These are phyloP conservation scores for Rhynchosporium secalis DNA, from an alignment of 2,329 filamentous ascomycete genomes.

Conservation along the genomic window DNA sequence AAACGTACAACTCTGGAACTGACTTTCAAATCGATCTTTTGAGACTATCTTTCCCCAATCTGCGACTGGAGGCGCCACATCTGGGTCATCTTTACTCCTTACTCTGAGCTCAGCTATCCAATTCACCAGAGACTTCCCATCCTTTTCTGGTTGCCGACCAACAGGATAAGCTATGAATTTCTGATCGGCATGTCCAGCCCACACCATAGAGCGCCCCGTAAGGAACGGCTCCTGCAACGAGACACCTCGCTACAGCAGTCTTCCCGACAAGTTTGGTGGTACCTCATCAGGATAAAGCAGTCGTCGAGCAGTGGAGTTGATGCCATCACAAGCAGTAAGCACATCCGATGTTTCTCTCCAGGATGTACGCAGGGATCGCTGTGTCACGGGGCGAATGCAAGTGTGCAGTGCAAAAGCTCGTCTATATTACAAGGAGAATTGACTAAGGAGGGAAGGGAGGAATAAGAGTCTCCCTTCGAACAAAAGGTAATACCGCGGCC, in stretches of 20 bases:
- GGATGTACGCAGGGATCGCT: slow-evolving; percentile 34
- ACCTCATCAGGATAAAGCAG: slow-evolving; percentile 47
- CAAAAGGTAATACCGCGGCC: too few relatives aligned
- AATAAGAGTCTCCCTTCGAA: too few relatives aligned
- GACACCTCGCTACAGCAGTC: slow-evolving; percentile 49
- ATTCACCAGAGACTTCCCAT: slow-evolving; percentile 46
- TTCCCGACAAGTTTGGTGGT: slow-evolving; percentile 46
- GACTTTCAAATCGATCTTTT: slow-evolving; percentile 44
- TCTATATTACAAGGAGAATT: too few relatives aligned
- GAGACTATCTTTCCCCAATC: slow-evolving; percentile 47
- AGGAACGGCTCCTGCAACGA: slow-evolving; percentile 44
- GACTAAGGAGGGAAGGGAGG: too few relatives aligned
- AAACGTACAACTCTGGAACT: slow-evolving; percentile 46
- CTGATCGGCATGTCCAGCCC: slow-evolving; percentile 49
- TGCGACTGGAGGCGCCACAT: slow-evolving; percentile 46
- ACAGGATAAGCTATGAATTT: slow-evolving; percentile 51
- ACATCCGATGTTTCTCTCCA: slow-evolving; percentile 40
- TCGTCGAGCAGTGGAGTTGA: slow-evolving; percentile 46
- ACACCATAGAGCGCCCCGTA: slow-evolving; percentile 47
- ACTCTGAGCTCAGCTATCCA: slow-evolving; percentile 50
- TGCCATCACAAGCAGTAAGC: slow-evolving; percentile 47
- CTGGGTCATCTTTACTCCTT: slow-evolving; percentile 44
- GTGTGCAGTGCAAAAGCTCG: too few relatives aligned
- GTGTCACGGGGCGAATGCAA: too few relatives aligned
- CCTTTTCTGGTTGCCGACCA: slow-evolving; percentile 40